Evolutionary conservation across 2,329 filamentous ascomycete species (phyloP).

Genomic region (Aspergillus aculeatinus): DNA sequence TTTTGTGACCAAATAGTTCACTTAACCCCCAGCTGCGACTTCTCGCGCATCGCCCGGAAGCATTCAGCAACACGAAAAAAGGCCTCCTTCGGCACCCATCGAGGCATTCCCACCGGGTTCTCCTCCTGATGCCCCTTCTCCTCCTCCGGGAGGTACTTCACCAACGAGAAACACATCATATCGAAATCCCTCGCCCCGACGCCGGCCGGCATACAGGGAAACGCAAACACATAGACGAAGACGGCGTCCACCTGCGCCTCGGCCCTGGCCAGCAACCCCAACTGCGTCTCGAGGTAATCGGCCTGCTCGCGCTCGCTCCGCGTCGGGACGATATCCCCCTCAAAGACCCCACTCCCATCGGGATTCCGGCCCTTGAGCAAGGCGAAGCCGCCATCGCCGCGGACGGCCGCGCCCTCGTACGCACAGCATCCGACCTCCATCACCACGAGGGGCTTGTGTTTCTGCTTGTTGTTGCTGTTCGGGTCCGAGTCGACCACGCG

Average conservation of each 20-base stretch:
- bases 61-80: slow-evolving; percentile 10
- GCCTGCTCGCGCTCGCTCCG: slow-evolving; percentile 17
- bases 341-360: slow-evolving; percentile 16
- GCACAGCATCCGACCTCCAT: slow-evolving; percentile 19
- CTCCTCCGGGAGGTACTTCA: slow-evolving; percentile 10
- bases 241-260: slow-evolving; percentile 9
- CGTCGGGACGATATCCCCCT: slow-evolving; percentile 13
- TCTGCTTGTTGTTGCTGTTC: too few relatives aligned
- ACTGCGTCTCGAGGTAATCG: slow-evolving; percentile 13
- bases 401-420: slow-evolving; percentile 14
- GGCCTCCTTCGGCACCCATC: slow-evolving; percentile 15
- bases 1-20: too few relatives aligned
- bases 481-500: background rate
- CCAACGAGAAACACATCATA: slow-evolving; percentile 19
- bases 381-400: slow-evolving; percentile 15
- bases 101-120: slow-evolving; percentile 1
- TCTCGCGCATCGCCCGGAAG: too few relatives aligned
- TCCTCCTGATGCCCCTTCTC: slow-evolving; percentile 2
- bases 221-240: slow-evolving; percentile 17
- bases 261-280: slow-evolving; percentile 7
- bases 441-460: slow-evolving; percentile 14
- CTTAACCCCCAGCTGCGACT: too few relatives aligned
- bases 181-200: slow-evolving; percentile 11
- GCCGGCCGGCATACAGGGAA: slow-evolving; percentile 12
- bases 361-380: slow-evolving; percentile 15